Conservation (phyloP, 2,329 filamentous ascomycete genomes). For the Colletotrichum salicis region DNA sequence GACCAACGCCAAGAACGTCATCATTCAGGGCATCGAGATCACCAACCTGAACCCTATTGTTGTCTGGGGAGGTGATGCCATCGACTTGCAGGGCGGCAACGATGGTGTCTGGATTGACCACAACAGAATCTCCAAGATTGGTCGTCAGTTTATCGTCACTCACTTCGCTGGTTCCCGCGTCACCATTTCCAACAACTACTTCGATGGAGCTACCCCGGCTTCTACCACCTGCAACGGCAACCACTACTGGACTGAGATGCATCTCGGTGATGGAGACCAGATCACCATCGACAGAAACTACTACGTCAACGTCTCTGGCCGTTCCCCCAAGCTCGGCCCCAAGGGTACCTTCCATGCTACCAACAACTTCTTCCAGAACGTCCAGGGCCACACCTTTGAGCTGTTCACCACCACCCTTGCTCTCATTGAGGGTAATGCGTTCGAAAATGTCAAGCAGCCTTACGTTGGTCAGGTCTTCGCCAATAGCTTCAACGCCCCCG, state of each 20-base stretch:
- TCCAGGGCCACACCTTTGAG: conserved; percentile 60
- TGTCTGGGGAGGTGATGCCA: conserved; percentile 53
- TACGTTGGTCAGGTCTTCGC: conserved; percentile 46
- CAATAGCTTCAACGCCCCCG: conserved; percentile 39
- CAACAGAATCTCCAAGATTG: conserved; percentile 52
- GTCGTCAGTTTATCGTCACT: conserved; percentile 52
- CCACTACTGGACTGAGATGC: conserved; percentile 48
- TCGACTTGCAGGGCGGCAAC: conserved; percentile 39
- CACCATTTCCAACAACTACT: conserved; percentile 52
- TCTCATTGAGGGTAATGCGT: conserved; percentile 43
- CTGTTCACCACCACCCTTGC: conserved; percentile 50
- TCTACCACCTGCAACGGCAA: conserved; percentile 45
- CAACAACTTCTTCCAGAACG: conserved; percentile 44
- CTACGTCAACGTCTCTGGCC: conserved; percentile 42
- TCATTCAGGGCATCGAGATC: conserved; percentile 61
- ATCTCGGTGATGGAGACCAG: conserved; percentile 44
- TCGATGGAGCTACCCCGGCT: conserved; percentile 49
- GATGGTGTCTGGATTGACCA: conserved; percentile 49
- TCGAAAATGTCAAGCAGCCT: conserved; percentile 39
- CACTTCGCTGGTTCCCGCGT: conserved; percentile 47
- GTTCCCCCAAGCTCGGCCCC: conserved; percentile 45
- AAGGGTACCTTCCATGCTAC: conserved; percentile 40
- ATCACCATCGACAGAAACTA: conserved; percentile 50
- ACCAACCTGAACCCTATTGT: conserved; percentile 53
- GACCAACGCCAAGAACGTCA: conserved; percentile 57